These are phyloP conservation scores for Abrus precatorius DNA, from an alignment of 306 rosid species.

Conservation along the genomic window DNA sequence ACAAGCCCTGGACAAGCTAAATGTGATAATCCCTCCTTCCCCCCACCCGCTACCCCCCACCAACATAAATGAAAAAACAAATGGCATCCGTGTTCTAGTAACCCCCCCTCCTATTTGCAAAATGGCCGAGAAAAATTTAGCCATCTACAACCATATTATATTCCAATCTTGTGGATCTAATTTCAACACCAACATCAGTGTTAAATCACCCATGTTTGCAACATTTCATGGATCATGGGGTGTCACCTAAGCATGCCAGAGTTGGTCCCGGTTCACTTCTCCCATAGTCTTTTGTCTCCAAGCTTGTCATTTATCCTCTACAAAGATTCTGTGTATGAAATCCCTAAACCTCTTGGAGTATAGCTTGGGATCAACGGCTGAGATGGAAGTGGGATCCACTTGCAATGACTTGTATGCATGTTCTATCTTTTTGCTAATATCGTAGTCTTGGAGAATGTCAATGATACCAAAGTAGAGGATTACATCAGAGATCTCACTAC, in stretches of 20 bases:
- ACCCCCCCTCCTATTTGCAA: slow-evolving; percentile 34
- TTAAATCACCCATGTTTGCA: slow-evolving; percentile 16
- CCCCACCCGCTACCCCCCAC: neutral
- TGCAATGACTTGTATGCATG: slow-evolving; percentile 76
- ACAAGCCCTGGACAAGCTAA: slow-evolving; percentile 51
- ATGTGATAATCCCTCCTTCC: slow-evolving; percentile 16
- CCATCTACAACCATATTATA: slow-evolving; percentile 47
- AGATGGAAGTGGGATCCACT: slow-evolving; percentile 68
- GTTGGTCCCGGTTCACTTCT: slow-evolving; percentile 35
- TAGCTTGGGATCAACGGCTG: slow-evolving; percentile 69
- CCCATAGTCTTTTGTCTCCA: slow-evolving; percentile 29
- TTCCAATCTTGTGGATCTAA: slow-evolving; percentile 38
- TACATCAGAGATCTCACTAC: slow-evolving; percentile 58
- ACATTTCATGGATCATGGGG: slow-evolving; percentile 24
- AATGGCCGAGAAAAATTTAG: slow-evolving; percentile 58
- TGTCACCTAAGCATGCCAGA: slow-evolving; percentile 41
- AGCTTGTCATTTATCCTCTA: slow-evolving; percentile 59
- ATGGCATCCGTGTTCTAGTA: slow-evolving; percentile 3
- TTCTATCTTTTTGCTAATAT: slow-evolving; percentile 71
- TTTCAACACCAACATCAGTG: neutral
- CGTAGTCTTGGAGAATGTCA: slow-evolving; percentile 76
- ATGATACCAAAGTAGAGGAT: slow-evolving; percentile 75
- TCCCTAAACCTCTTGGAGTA: slow-evolving; percentile 67
- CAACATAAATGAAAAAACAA: slow-evolving; percentile 35
- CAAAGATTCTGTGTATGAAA: slow-evolving; percentile 69